Conservation (phyloP, 1,284 basidiomycete species). For the Heterobasidion occidentale region DNA sequence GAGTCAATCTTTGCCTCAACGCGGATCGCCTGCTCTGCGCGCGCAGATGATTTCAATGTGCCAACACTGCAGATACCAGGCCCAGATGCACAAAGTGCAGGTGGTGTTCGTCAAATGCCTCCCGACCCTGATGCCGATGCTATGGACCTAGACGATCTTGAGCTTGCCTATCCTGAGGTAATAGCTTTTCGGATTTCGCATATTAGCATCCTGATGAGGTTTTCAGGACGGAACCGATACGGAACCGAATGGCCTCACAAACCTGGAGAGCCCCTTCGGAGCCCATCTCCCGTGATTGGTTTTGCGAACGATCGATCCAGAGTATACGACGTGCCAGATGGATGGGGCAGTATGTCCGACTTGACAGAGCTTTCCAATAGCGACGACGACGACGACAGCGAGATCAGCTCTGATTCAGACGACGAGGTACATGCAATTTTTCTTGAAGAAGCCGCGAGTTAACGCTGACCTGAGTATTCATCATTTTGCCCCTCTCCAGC, state of each 20-base stretch:
- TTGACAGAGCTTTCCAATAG: slow-evolving; percentile 14
- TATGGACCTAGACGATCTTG: neutral
- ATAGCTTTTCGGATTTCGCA: neutral
- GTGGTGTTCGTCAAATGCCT: no score
- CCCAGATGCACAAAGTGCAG: no score
- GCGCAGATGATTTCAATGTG: neutral
- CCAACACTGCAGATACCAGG: no score
- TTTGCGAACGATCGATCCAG: neutral
- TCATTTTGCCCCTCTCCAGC: no score
- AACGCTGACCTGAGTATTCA: no score
- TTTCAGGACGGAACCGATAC: no score
- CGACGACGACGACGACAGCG: slow-evolving; percentile 12
- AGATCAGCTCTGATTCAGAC: slow-evolving; percentile 4
- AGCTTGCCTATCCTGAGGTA: slow-evolving; percentile 3
- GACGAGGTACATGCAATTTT: slow-evolving; percentile 2
- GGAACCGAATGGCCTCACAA: neutral
- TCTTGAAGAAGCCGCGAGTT: no score
- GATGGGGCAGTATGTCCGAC: slow-evolving; percentile 17
- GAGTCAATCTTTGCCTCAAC: neutral
- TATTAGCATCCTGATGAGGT: neutral
- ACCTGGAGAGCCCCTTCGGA: neutral
- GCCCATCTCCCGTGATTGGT: neutral
- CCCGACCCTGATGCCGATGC: neutral
- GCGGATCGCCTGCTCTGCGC: neutral
- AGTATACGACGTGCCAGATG: neutral